These are phyloP conservation scores for Penicillium simplicissimum DNA, from an alignment of 495 filamentous ascomycete genomes.

Conservation along the genomic window DNA sequence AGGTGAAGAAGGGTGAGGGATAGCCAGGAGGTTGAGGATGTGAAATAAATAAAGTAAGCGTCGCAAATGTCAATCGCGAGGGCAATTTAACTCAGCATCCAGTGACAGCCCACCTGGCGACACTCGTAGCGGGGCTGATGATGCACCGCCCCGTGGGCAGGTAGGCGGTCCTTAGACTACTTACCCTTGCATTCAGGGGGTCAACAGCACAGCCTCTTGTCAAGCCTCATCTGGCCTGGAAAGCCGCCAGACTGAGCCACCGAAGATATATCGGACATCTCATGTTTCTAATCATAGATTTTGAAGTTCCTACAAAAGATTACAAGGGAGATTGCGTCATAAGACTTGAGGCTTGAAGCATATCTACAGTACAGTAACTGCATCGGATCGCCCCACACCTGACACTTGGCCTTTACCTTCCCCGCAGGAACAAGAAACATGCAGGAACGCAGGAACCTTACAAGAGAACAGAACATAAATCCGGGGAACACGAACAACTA, in stretches of 20 bases:
- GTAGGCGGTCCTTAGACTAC: no score
- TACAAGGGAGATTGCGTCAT: background rate
- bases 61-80: background rate
- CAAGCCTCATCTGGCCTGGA: constrained; percentile 1
- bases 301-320: background rate
- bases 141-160: constrained; percentile 20
- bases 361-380: no score
- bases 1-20: background rate
- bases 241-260: background rate
- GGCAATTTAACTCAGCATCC: constrained; percentile 10
- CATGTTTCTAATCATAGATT: background rate
- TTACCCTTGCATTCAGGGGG: no score
- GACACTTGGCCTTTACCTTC: constrained; percentile 4
- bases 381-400: constrained; percentile 3
- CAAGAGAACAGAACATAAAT: no score
- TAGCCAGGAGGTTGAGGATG: background rate
- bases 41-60: background rate
- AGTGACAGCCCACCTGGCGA: constrained; percentile 7
- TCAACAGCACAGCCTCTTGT: constrained; percentile 22
- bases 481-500: no score
- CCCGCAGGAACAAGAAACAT: constrained; percentile 9
- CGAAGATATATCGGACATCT: background rate
- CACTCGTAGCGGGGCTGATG: constrained; percentile 9
- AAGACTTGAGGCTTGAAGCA: background rate
- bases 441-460: background rate